Conservation (phyloP, 371 early-diverging fungal genomes). For the Apophysomyces sp. region DNA sequence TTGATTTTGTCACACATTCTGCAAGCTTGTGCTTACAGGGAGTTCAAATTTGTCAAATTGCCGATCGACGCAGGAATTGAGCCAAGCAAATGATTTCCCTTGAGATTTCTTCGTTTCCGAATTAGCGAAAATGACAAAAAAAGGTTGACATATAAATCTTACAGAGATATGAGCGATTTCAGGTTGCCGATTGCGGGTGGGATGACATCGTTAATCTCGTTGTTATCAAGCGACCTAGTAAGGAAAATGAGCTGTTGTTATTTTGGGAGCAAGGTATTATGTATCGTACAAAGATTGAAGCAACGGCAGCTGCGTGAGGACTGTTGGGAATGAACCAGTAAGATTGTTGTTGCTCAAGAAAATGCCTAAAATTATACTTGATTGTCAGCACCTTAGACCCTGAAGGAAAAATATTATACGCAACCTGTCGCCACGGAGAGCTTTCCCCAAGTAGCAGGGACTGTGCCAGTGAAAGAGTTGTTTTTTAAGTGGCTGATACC, state of each 20-base stretch:
- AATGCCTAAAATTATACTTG: conserved; percentile 6
- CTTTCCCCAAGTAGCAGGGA: conserved; percentile 35
- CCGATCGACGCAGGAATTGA: conserved; percentile 35
- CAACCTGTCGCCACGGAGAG: conserved; percentile 10
- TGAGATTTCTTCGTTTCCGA: conserved; percentile 27
- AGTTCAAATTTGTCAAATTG: conserved; percentile 27
- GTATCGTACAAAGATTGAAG: conserved; percentile 24
- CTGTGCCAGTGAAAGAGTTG: conserved; percentile 39
- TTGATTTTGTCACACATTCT: background rate
- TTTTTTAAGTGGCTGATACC: conserved; percentile 39
- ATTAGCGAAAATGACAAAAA: background rate
- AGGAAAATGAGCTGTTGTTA: no score
- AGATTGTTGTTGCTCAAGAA: conserved; percentile 44
- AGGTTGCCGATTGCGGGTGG: conserved; percentile 25
- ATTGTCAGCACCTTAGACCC: conserved; percentile 1
- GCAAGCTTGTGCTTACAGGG: conserved; percentile 25
- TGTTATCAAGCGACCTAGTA: conserved; percentile 25
- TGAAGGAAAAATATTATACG: background rate
- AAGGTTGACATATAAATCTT: conserved; percentile 15
- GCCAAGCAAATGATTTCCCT: conserved; percentile 34
- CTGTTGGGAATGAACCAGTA: conserved; percentile 31
- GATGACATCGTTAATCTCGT: conserved; percentile 29
- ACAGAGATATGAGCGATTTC: conserved; percentile 23
- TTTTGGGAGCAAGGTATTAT: background rate
- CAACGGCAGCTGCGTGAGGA: conserved; percentile 12